Evolutionary conservation across 148 eudicot species (phyloP).

Genomic region (Camellia sinensis): DNA sequence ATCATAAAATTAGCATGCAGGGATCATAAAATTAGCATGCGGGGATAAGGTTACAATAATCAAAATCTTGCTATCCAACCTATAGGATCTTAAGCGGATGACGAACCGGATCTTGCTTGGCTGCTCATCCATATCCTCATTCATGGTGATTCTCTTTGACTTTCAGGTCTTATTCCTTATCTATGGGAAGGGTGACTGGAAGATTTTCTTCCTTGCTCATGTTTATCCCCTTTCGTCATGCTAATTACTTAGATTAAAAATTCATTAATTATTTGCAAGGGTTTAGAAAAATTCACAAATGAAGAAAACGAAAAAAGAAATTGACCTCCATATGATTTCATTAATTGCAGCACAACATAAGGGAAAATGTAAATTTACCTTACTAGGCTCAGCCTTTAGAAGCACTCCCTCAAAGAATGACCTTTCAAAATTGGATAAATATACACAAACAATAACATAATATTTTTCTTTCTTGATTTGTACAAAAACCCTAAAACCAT

Average conservation of each 20-base stretch:
- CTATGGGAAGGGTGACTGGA: too few species aligned
- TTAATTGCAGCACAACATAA: not conserved
- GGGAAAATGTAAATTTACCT: not conserved
- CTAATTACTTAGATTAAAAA: not conserved
- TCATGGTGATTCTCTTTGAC: too few species aligned
- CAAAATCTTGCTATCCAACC: not conserved
- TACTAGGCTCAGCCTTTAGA: not conserved
- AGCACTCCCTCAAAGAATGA: not conserved
- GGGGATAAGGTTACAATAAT: not conserved
- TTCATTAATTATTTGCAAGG: not conserved
- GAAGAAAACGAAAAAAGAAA: not conserved
- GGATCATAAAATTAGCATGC: conserved; percentile 7
- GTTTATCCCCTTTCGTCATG: not conserved
- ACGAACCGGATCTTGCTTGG: too few species aligned
- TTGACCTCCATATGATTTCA: not conserved
- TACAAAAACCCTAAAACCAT: not conserved
- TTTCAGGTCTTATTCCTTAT: too few species aligned
- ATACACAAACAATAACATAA: not conserved
- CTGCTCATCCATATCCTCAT: too few species aligned
- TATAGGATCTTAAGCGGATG: not conserved
- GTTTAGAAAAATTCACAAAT: not conserved
- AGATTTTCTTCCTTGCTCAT: too few species aligned
- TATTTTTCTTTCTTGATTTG: not conserved
- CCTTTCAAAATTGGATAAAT: not conserved
- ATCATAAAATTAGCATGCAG: conserved; percentile 7